A percentile compares a stretch with the other conserved stretches of the same genome.
Conservation (phyloP, 1,284 basidiomycete species). For the Xerocomus subilludens region DNA sequence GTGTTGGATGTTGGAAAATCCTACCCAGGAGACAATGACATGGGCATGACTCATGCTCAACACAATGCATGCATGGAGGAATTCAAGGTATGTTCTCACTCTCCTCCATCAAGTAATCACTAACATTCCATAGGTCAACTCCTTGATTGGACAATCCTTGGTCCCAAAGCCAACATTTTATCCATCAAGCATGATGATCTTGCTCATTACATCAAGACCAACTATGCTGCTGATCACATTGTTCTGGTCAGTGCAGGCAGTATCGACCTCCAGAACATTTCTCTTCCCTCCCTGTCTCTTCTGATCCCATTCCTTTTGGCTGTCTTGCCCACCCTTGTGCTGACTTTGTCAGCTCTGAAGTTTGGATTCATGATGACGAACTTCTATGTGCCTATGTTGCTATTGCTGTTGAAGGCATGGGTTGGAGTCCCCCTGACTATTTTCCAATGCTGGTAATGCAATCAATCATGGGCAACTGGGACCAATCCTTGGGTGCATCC, state of each 20-base stretch:
- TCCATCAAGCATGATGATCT: slow-evolving; percentile 96
- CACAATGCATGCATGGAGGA: too few species aligned
- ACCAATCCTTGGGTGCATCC: slow-evolving; percentile 93
- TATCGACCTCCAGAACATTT: slow-evolving; percentile 94
- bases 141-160: slow-evolving; percentile 97
- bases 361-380: slow-evolving; percentile 94
- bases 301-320: slow-evolving; percentile 91
- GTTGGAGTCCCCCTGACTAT: slow-evolving; percentile 98
- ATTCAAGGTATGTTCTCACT: slow-evolving; percentile 75
- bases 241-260: slow-evolving; percentile 98
- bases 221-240: slow-evolving; percentile 99
- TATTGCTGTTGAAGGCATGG: slow-evolving; percentile 97
- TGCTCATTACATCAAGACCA: slow-evolving; percentile 92
- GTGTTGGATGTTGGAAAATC: too few species aligned
- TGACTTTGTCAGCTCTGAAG: slow-evolving; percentile 93
- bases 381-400: slow-evolving; percentile 92
- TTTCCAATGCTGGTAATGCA: slow-evolving; percentile 99
- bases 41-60: too few species aligned
- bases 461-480: slow-evolving; percentile 99
- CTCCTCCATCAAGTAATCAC: slow-evolving; percentile 24
- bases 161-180: slow-evolving; percentile 95
- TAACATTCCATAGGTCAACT: slow-evolving; percentile 75
- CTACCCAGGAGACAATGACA: too few species aligned
- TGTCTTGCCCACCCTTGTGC: slow-evolving; percentile 80
- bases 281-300: slow-evolving; percentile 86